A percentile compares a stretch with the other conserved stretches of the same genome.
phyloP scores from a whole-genome alignment of 345 rosid species.

The Reutealis trisperma region DNA sequence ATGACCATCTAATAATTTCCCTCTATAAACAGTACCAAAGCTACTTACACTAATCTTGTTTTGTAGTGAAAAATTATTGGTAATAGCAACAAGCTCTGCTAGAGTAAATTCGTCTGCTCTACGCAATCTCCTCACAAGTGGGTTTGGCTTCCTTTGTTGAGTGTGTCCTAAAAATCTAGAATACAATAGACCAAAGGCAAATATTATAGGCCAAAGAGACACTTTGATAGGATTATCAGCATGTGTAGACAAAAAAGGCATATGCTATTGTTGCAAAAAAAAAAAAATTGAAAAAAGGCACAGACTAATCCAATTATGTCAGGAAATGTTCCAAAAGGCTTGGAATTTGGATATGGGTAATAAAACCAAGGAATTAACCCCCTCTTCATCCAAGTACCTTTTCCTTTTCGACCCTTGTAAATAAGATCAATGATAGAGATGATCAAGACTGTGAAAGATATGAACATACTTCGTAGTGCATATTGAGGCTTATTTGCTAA shows the following conservation, averaged over 20 bases:
- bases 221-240: not conserved
- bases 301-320: conserved; percentile 1
- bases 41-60: conserved; percentile 85
- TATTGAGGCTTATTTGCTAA: not conserved
- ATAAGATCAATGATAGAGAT: conserved; percentile 14
- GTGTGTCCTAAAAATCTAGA: not conserved
- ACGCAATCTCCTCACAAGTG: not conserved
- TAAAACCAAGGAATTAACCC: conserved; percentile 1
- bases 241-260: not conserved
- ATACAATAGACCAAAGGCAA: not conserved
- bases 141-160: not conserved
- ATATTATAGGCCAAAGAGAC: not conserved
- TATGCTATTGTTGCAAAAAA: conserved; percentile 3
- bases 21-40: conserved; percentile 74
- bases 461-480: conserved; percentile 14
- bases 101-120: conserved; percentile 71
- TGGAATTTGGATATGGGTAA: not conserved
- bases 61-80: conserved; percentile 62
- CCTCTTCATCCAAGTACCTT: not conserved
- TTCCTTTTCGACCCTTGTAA: not conserved
- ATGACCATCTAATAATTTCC: conserved; percentile 64
- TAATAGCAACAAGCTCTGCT: conserved; percentile 66
- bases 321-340: conserved; percentile 3
- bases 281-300: not conserved
- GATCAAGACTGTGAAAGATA: conserved; percentile 4